Conservation (phyloP, 1,284 basidiomycete genomes). For the Austroboletus novae-zelandiae region DNA sequence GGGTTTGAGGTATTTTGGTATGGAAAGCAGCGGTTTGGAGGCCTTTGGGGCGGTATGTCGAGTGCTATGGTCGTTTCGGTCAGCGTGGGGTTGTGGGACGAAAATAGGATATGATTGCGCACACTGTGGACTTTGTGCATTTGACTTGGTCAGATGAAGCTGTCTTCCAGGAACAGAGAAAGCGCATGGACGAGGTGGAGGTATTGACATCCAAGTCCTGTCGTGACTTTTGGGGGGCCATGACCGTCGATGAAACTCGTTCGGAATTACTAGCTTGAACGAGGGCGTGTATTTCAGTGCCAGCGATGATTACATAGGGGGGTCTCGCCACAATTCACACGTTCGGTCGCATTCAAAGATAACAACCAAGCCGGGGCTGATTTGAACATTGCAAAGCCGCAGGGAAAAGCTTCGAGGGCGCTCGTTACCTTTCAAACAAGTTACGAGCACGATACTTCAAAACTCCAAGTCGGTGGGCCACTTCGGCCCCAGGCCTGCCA, state of each 20-base stretch:
- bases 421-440: no score
- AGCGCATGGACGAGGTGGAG: background rate
- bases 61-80: slow-evolving; percentile 1
- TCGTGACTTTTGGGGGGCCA: slow-evolving; percentile 1
- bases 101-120: background rate
- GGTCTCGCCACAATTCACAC: no score
- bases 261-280: no score
- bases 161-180: background rate
- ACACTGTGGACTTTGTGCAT: slow-evolving; percentile 1
- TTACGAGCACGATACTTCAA: no score
- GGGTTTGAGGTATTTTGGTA: background rate
- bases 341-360: no score
- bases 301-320: no score
- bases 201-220: background rate
- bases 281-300: background rate
- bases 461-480: no score
- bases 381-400: no score
- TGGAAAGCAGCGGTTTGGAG: background rate
- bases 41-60: background rate
- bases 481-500: no score
- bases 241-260: background rate
- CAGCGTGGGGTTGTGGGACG: background rate
- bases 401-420: no score
- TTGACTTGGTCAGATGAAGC: background rate
- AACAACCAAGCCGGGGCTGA: no score